These are phyloP conservation scores for Pythium dissotocum DNA, from an alignment of 352 stramenopile genomes.

Conservation along the genomic window DNA sequence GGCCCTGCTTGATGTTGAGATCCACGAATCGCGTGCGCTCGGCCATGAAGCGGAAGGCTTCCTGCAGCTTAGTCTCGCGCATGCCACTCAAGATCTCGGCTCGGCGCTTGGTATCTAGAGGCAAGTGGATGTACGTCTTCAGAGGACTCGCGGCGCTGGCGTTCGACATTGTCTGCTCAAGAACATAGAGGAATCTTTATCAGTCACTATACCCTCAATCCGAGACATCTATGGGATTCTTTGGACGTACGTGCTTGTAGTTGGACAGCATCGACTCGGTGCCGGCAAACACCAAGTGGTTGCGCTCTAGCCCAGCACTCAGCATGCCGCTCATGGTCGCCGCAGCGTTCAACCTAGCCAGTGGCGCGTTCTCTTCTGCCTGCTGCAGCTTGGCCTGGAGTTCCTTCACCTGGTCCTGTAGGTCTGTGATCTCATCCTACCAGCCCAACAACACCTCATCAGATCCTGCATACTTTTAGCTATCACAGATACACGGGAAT, in stretches of 20 bases:
- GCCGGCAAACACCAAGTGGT: not conserved
- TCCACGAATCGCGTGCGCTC: conserved; percentile 20
- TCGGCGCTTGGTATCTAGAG: not conserved
- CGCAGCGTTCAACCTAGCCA: not conserved
- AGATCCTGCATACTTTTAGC: not conserved
- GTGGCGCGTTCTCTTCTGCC: not conserved
- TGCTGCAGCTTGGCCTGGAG: conserved; percentile 1
- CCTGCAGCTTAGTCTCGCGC: conserved; percentile 2
- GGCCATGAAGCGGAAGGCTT: conserved; percentile 12
- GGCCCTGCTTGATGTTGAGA: conserved; percentile 13
- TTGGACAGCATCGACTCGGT: not conserved
- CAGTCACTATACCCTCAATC: too few species aligned
- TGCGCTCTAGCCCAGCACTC: not conserved
- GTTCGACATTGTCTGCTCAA: not conserved
- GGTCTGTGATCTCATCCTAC: conserved; percentile 5
- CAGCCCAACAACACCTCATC: not conserved
- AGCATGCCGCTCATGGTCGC: conserved; percentile 2
- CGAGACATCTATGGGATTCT: not conserved
- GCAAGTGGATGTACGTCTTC: conserved; percentile 18
- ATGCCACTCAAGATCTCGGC: conserved; percentile 3
- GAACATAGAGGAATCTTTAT: not conserved
- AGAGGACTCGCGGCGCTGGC: conserved; percentile 10
- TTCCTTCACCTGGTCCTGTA: conserved; percentile 2
- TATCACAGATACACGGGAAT: not conserved
- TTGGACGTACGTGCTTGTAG: not conserved